Conservation (phyloP, 1,284 basidiomycete genomes). For the Pseudozyma flocculosa region DNA sequence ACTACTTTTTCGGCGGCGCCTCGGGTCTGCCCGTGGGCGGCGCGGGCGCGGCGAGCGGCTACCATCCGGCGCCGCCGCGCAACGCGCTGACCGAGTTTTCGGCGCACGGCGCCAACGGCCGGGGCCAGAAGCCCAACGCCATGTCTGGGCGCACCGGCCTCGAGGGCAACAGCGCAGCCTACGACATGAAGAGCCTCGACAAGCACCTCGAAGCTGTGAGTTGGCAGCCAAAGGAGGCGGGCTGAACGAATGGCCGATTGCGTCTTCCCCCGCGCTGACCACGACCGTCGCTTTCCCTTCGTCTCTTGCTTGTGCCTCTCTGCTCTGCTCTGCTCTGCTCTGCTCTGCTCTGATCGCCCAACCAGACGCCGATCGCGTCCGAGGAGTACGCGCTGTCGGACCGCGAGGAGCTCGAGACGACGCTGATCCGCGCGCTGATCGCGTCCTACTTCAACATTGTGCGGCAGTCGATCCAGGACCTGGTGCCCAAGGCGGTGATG, state of each 20-base stretch:
- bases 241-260: background rate
- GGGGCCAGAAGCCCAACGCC: conserved; percentile 44
- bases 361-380: conserved; percentile 67
- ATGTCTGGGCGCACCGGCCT: conserved; percentile 66
- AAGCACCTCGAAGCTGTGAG: conserved; percentile 67
- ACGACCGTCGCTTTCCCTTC: background rate
- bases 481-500: conserved; percentile 75
- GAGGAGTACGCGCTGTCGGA: conserved; percentile 65
- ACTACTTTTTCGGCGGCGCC: conserved; percentile 57
- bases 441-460: conserved; percentile 94
- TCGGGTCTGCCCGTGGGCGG: conserved; percentile 45
- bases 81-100: conserved; percentile 15
- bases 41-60: conserved; percentile 26
- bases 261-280: no score
- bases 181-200: conserved; percentile 97
- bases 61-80: conserved; percentile 19
- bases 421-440: conserved; percentile 89
- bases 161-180: conserved; percentile 81
- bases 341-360: no score
- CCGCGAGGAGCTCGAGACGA: conserved; percentile 94
- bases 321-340: background rate
- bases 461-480: conserved; percentile 92
- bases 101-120: conserved; percentile 3
- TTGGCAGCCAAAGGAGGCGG: background rate
- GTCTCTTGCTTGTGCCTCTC: background rate